Evolutionary conservation across 176 grass and related monocot genomes (phyloP).

Genomic region (Hyparrhenia diplandra): DNA sequence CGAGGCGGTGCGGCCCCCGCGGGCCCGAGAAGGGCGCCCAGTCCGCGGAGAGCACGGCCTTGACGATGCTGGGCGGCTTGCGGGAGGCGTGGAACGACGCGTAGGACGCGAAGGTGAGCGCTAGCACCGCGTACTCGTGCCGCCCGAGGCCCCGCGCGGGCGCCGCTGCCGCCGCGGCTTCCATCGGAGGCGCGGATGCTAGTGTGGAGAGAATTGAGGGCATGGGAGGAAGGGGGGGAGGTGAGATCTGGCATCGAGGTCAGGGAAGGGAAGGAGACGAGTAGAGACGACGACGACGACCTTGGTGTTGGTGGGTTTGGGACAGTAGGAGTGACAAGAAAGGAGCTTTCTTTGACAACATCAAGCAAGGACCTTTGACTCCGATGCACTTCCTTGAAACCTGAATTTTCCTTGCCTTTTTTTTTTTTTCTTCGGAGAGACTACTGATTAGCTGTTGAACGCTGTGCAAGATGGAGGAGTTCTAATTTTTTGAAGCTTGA

Average conservation of each 20-base stretch:
- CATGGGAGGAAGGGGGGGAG: constrained; percentile 9
- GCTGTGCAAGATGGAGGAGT: too few species aligned
- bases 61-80: constrained; percentile 98
- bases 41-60: constrained; percentile 57
- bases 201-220: background rate
- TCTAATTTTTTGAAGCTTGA: background rate
- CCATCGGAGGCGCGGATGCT: constrained; percentile 33
- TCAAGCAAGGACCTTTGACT: constrained; percentile 38
- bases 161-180: constrained; percentile 6
- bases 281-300: background rate
- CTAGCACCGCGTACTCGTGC: constrained; percentile 53
- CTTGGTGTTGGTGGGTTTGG: too few species aligned
- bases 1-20: constrained; percentile 63
- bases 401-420: background rate
- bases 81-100: constrained; percentile 94
- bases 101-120: constrained; percentile 76
- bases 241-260: constrained; percentile 23
- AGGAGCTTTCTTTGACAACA: too few species aligned
- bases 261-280: constrained; percentile 1
- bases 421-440: background rate
- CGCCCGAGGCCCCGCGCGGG: constrained; percentile 28
- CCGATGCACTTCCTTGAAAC: background rate
- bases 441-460: too few species aligned
- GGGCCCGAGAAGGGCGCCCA: constrained; percentile 73
- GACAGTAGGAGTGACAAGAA: background rate